phyloP scores from a whole-genome alignment of 768 basidiomycete genomes.

The Porphyrellus cyaneotinctus region DNA sequence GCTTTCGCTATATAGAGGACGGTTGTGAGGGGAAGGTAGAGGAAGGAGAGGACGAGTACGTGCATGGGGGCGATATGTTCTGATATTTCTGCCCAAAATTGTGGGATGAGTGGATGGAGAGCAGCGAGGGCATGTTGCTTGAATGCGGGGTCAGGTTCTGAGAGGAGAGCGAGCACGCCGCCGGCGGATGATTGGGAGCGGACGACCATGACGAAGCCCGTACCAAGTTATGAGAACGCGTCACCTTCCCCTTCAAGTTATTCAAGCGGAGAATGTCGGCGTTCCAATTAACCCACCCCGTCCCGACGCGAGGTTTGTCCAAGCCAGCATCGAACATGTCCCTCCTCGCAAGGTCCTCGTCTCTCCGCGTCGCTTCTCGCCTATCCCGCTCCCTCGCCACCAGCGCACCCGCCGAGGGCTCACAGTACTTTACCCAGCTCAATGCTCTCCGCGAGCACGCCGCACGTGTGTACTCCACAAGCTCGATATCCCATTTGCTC shows the following conservation, averaged over 20 bases:
- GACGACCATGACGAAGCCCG: constrained; percentile 50
- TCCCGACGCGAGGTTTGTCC: constrained; percentile 29
- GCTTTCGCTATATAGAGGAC: constrained; percentile 58
- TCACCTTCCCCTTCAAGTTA: constrained; percentile 42
- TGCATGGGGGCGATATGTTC: constrained; percentile 90
- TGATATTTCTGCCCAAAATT: constrained; percentile 99
- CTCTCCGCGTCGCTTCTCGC: constrained; percentile 43
- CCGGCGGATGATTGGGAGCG: constrained; percentile 78
- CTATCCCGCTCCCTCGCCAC: constrained; percentile 35
- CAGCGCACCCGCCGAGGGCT: constrained; percentile 33
- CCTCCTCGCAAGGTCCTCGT: constrained; percentile 41
- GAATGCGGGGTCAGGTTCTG: constrained; percentile 82
- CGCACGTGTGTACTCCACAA: constrained; percentile 40
- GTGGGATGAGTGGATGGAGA: constrained; percentile 78
- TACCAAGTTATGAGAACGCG: constrained; percentile 29
- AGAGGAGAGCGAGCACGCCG: constrained; percentile 87
- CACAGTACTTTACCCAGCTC: constrained; percentile 47
- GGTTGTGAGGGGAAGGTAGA: constrained; percentile 9
- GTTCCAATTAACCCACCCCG: constrained; percentile 8
- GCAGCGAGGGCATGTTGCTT: constrained; percentile 88
- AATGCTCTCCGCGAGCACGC: constrained; percentile 64
- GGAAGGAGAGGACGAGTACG: constrained; percentile 30
- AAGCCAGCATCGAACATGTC: constrained; percentile 38
- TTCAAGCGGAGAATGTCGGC: constrained; percentile 32
- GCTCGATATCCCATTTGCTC: constrained; percentile 6